These are phyloP conservation scores for Trichoderma sp. DNA, from an alignment of 2,329 filamentous ascomycete genomes.

Conservation along the genomic window DNA sequence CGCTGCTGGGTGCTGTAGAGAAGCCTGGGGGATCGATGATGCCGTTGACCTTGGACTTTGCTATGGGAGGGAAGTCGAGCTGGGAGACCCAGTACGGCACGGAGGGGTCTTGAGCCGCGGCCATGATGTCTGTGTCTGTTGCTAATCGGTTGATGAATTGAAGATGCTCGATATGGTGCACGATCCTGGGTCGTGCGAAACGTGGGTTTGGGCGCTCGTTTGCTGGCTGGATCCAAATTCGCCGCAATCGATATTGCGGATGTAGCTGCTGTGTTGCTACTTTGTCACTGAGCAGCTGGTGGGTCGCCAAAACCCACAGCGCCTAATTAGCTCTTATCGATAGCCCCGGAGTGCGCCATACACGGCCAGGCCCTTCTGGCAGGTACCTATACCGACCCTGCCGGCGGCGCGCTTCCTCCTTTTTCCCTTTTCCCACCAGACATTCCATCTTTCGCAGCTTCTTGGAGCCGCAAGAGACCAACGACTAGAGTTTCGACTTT, in stretches of 20 bases:
- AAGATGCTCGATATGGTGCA: not conserved
- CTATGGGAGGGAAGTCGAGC: conserved; percentile 68
- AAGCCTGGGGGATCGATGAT: conserved; percentile 88
- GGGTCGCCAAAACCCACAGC: conserved; percentile 15
- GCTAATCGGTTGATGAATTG: not conserved
- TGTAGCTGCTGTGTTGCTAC: not conserved
- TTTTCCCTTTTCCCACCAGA: not conserved
- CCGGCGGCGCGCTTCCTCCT: conserved; percentile 17
- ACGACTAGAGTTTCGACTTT: not conserved
- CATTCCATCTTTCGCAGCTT: not conserved
- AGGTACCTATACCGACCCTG: conserved; percentile 21
- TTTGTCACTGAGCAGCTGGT: conserved; percentile 4
- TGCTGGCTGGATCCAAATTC: not conserved
- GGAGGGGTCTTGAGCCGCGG: conserved; percentile 32
- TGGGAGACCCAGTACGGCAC: conserved; percentile 79
- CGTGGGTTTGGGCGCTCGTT: not conserved
- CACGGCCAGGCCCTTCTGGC: not conserved
- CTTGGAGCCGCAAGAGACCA: not conserved
- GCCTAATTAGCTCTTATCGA: conserved; percentile 21
- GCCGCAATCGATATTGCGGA: conserved; percentile 7
- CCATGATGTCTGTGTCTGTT: not conserved
- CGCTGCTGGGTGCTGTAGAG: conserved; percentile 55
- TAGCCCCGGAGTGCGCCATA: conserved; percentile 14
- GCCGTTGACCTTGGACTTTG: conserved; percentile 65
- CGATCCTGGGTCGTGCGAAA: not conserved